A percentile compares a stretch with the other conserved stretches of the same genome.
Evolutionary conservation across 2,329 filamentous ascomycete species (phyloP).

Genomic region (Coniella vitis): DNA sequence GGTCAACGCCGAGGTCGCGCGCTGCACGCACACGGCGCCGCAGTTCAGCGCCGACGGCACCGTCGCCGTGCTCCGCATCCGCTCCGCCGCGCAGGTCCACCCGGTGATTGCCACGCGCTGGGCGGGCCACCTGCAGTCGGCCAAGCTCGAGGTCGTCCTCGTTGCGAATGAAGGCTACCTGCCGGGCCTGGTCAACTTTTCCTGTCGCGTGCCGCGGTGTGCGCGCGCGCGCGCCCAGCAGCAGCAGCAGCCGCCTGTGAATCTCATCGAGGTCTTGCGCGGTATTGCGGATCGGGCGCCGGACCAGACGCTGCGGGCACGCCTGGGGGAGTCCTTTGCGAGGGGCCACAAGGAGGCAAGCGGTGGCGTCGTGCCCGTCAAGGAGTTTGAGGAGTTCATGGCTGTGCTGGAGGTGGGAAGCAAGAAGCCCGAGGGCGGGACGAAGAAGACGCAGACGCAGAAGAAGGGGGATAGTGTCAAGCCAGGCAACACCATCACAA

Average conservation of each 20-base stretch:
- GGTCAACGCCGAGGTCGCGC: constrained; percentile 54
- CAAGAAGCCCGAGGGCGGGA: constrained; percentile 37
- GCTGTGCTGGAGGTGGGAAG: constrained; percentile 47
- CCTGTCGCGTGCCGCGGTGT: constrained; percentile 53
- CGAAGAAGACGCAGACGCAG: constrained; percentile 22
- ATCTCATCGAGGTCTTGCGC: constrained; percentile 55
- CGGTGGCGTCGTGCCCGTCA: constrained; percentile 53
- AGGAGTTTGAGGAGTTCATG: constrained; percentile 61
- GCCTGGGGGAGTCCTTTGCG: constrained; percentile 58
- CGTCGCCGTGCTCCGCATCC: constrained; percentile 57
- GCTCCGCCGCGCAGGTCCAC: constrained; percentile 55
- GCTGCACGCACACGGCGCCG: constrained; percentile 54
- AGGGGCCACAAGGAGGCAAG: constrained; percentile 62
- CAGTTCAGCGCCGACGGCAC: constrained; percentile 56
- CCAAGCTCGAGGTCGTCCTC: constrained; percentile 55
- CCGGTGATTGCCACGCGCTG: constrained; percentile 61
- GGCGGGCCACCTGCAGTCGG: constrained; percentile 53
- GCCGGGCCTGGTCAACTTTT: constrained; percentile 58
- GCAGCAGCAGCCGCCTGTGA: constrained; percentile 44
- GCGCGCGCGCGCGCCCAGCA: constrained; percentile 45
- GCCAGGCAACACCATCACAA: constrained; percentile 48
- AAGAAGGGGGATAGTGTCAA: constrained; percentile 21
- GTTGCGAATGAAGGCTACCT: constrained; percentile 63
- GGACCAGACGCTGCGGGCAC: constrained; percentile 32
- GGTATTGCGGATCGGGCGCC: constrained; percentile 39